phyloP scores from a whole-genome alignment of 2,329 filamentous ascomycete species.

The Penicillium sp. region DNA sequence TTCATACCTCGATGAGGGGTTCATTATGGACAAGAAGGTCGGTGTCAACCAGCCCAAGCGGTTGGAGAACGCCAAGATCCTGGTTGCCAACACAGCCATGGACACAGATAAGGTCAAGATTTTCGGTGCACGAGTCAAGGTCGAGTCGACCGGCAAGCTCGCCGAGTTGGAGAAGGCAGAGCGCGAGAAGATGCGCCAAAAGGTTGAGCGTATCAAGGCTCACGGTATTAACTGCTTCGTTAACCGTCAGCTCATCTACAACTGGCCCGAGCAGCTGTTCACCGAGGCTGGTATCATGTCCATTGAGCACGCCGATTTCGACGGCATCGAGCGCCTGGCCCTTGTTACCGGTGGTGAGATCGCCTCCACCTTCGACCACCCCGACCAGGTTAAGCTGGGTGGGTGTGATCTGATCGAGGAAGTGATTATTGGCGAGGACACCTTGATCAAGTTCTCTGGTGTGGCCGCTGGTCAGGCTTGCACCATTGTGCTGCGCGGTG shows the following conservation, averaged over 20 bases:
- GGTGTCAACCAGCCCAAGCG: conserved; percentile 98
- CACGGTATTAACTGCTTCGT: conserved; percentile 99
- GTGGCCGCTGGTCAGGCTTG: conserved; percentile 92
- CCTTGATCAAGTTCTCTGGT: conserved; percentile 93
- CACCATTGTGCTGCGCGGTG: conserved; percentile 93
- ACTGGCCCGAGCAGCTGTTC: conserved; percentile 99
- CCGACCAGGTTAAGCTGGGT: conserved; percentile 93
- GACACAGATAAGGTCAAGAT: conserved; percentile 99
- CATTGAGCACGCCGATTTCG: conserved; percentile 98
- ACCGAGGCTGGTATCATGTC: conserved; percentile 97
- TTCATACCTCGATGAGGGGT: conserved; percentile 95
- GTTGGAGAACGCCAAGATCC: conserved; percentile 95
- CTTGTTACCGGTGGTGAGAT: conserved; percentile 97
- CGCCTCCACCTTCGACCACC: conserved; percentile 95
- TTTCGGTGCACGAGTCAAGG: conserved; percentile 95
- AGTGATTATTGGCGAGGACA: conserved; percentile 97
- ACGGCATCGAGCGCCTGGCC: conserved; percentile 91
- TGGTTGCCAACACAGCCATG: conserved; percentile 98
- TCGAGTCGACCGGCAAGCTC: conserved; percentile 91
- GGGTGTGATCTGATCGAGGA: conserved; percentile 96
- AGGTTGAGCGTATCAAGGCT: conserved; percentile 97
- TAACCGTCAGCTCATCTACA: conserved; percentile 98
- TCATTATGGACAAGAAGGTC: conserved; percentile 98
- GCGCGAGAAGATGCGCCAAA: conserved; percentile 98
- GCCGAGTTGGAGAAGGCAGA: conserved; percentile 98